Base-by-base conservation (phyloP, 78 protist species). In the Cyanophora paradoxa region DNA sequence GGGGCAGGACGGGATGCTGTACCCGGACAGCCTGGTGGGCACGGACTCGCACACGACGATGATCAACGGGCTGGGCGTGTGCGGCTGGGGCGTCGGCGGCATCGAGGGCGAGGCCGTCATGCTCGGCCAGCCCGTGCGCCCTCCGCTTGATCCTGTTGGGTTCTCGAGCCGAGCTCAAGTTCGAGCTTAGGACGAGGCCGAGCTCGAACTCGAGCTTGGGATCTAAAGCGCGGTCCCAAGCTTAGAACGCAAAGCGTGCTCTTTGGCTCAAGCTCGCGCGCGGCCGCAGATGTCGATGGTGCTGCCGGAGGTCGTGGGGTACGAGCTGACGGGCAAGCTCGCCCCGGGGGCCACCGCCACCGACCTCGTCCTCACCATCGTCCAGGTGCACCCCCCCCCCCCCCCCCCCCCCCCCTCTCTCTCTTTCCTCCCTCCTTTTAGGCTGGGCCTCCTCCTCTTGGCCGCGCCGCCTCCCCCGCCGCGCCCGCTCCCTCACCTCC, bases 101-200 rank as follows among this genome's bases (percentile, higher is more conserved):
- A 87, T 91, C 42, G 95, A 91, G 62, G 92, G 92, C 28, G 92
- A 91, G 78, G 87, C 88, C 40, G 95, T 69, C 17, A 78, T 92
- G 90, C 80, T 92, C 1, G 92, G 92, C 28, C 92, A 88, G 79
- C 84, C 92, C 46, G 52, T 82, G 52, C n/a, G n/a, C n/a, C n/a
- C n/a, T n/a, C n/a, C n/a, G n/a, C n/a, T n/a, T n/a, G n/a, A n/a
- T n/a, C n/a, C n/a, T n/a, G n/a, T n/a, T n/a, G n/a, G n/a, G n/a
- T n/a, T n/a, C n/a, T n/a, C n/a, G n/a, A n/a, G n/a, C n/a, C n/a
- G n/a, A n/a, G n/a, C n/a, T n/a, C n/a, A n/a, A n/a, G n/a, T n/a
- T n/a, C n/a, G n/a, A n/a, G n/a, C n/a, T n/a, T n/a, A n/a, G n/a
- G n/a, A n/a, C n/a, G n/a, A n/a, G n/a, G n/a, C n/a, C n/a, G n/a